Base-by-base conservation (phyloP, 1,284 basidiomycete species). In the Cryptococcus amylolentus region DNA sequence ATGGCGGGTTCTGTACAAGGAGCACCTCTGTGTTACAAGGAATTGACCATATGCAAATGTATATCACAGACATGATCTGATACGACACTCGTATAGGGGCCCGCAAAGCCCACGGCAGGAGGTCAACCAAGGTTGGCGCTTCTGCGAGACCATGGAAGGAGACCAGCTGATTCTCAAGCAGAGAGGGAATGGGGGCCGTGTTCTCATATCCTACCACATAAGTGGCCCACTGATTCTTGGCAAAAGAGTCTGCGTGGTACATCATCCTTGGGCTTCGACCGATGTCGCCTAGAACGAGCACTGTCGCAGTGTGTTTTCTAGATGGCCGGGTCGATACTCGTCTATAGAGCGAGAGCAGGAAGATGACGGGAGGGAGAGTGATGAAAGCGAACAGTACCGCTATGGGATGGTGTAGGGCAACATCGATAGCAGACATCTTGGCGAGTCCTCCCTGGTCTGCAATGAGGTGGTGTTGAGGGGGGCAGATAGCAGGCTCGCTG, bases 241-340 rank as follows among this genome's bases (percentile, higher is more conserved):
- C 88, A 68, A 98, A 88, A 69, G 89, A 93, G 69, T 94, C 84
- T 0, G 94, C 89, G 69, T 99, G 96, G 75, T 97, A 96, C 89
- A 98, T 96, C 91, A 98, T 98, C 40, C 96, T 83, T 9, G 96
- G 96, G 71, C 89, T 93, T 49, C 95, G 83, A 1, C 93, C 96
- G 49, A 99, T 86, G 77, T 99, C 96, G 7, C 96, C 96, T 9
- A 99, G 82, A 1, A 99, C 96, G 28, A 98, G 80, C 48, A 98
- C 86, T 1, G 87, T 89, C 12, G 91, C 89, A 1, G 88, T 73
- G 14, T 66, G 56, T n/a, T 61, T 57, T 44, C 61, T 37, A 14
- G 61, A 52, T 8, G 66, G 65, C 14, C 67, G 62, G 14, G 45
- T 50, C 28, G 51, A 52, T 16, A 64, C 46, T 12, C 53, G 53